phyloP scores from a whole-genome alignment of 208 protist species.

The Leishmania tarentolae region DNA sequence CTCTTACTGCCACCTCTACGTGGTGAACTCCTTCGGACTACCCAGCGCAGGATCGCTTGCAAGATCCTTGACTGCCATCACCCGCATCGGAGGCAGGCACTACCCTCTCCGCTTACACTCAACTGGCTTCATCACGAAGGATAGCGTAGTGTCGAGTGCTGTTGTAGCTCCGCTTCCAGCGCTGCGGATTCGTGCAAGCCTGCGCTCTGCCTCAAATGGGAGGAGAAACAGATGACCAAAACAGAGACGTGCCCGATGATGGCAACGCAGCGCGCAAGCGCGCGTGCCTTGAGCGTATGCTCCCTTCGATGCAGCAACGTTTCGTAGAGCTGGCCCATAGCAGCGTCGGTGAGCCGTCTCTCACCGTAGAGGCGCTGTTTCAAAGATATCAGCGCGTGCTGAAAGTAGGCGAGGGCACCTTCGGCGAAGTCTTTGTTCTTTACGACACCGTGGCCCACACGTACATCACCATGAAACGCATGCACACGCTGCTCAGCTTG shows the following conservation, averaged over 20 bases:
- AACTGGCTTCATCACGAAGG: not conserved
- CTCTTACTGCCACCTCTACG: not conserved
- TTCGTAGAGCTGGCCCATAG: conserved; percentile 16
- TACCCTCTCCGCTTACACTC: not conserved
- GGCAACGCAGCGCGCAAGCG: conserved; percentile 16
- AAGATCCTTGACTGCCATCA: not conserved
- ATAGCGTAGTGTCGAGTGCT: not conserved
- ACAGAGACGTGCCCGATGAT: conserved; percentile 6
- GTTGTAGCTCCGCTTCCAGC: not conserved
- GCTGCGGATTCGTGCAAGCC: not conserved
- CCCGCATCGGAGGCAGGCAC: not conserved
- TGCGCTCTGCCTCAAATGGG: not conserved
- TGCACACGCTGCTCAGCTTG: conserved; percentile 64
- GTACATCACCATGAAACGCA: conserved; percentile 88
- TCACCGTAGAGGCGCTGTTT: conserved; percentile 33
- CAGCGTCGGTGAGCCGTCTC: not conserved
- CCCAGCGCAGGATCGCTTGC: not conserved
- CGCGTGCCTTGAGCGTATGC: conserved; percentile 23
- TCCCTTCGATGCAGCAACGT: conserved; percentile 19
- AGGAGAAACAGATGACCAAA: not conserved
- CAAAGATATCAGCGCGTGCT: conserved; percentile 63
- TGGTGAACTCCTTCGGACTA: too few relatives aligned
- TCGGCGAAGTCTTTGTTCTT: conserved; percentile 87
- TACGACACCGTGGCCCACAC: conserved; percentile 67
- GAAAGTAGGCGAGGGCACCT: conserved; percentile 88